phyloP scores from a whole-genome alignment of 805 yeast genomes.

The Blastobotrys muscicola region DNA sequence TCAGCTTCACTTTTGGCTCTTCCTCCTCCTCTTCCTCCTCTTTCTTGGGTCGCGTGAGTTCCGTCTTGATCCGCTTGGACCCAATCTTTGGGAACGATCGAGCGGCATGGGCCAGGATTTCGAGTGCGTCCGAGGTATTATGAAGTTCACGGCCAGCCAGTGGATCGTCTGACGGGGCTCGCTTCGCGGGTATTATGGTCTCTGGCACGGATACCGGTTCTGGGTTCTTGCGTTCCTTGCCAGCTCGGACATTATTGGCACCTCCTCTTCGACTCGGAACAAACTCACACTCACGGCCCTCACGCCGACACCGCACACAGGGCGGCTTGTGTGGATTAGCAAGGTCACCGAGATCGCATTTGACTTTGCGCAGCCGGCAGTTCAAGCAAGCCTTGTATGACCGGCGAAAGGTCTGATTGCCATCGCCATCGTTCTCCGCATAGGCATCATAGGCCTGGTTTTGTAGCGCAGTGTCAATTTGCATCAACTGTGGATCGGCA shows the following conservation, averaged over 20 bases:
- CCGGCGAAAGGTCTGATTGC: conserved; percentile 36
- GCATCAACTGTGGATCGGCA: no score
- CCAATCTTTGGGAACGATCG: conserved; percentile 27
- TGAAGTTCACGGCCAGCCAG: conserved; percentile 24
- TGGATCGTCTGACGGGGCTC: conserved; percentile 29
- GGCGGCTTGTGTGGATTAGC: conserved; percentile 70
- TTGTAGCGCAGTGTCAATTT: neutral
- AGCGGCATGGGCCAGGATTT: conserved; percentile 31
- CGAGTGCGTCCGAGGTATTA: conserved; percentile 31
- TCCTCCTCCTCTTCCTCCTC: neutral
- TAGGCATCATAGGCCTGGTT: neutral
- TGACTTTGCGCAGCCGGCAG: conserved; percentile 76
- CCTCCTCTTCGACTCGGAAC: conserved; percentile 51
- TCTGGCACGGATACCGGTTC: no score
- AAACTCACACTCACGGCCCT: conserved; percentile 70
- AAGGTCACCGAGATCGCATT: conserved; percentile 75
- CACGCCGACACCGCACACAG: conserved; percentile 77
- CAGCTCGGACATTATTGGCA: conserved; percentile 29
- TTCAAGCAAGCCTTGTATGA: conserved; percentile 77
- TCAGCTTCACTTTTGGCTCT: conserved; percentile 23
- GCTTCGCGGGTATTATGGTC: neutral
- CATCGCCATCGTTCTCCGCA: neutral
- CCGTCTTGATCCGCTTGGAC: neutral
- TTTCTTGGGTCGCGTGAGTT: neutral
- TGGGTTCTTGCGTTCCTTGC: conserved; percentile 11